phyloP scores from a whole-genome alignment of 352 stramenopile genomes.

The Phytophthora nicotianae region DNA sequence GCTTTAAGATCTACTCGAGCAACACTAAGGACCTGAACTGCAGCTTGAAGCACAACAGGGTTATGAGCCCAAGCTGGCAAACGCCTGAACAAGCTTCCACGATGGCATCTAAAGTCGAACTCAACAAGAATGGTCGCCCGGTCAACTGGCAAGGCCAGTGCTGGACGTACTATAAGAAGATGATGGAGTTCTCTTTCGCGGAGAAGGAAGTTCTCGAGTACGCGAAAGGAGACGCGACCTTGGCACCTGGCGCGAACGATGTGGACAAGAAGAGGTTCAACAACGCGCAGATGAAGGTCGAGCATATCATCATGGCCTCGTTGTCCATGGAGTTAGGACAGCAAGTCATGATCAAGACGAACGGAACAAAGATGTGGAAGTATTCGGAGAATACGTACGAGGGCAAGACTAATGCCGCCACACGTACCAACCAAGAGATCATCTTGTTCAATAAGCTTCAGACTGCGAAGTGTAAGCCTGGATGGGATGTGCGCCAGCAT shows the following conservation, averaged over 20 bases:
- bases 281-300: slow-evolving; percentile 1
- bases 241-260: not conserved
- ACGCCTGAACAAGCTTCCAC: not conserved
- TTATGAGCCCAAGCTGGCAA: slow-evolving; percentile 12
- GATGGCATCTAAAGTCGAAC: slow-evolving; percentile 18
- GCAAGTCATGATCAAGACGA: not conserved
- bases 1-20: too few species aligned
- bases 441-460: slow-evolving; percentile 21
- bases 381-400: slow-evolving; percentile 7
- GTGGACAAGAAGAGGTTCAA: slow-evolving; percentile 7
- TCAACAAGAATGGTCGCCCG: slow-evolving; percentile 18
- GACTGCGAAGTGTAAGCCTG: slow-evolving; percentile 9
- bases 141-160: slow-evolving; percentile 9
- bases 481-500: slow-evolving; percentile 10
- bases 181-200: slow-evolving; percentile 13
- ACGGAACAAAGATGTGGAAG: slow-evolving; percentile 2
- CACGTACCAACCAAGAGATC: slow-evolving; percentile 18
- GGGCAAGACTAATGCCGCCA: slow-evolving; percentile 9
- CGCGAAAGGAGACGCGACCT: slow-evolving; percentile 1
- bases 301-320: not conserved
- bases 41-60: not conserved
- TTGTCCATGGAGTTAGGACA: not conserved
- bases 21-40: too few species aligned
- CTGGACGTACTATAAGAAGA: slow-evolving; percentile 18
- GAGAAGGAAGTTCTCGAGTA: not conserved